Percentiles rank a stretch among this genome's conserved stretches.
Conservation (phyloP, 2,329 filamentous ascomycete genomes). For the Rhexocercosporidium sp. region DNA sequence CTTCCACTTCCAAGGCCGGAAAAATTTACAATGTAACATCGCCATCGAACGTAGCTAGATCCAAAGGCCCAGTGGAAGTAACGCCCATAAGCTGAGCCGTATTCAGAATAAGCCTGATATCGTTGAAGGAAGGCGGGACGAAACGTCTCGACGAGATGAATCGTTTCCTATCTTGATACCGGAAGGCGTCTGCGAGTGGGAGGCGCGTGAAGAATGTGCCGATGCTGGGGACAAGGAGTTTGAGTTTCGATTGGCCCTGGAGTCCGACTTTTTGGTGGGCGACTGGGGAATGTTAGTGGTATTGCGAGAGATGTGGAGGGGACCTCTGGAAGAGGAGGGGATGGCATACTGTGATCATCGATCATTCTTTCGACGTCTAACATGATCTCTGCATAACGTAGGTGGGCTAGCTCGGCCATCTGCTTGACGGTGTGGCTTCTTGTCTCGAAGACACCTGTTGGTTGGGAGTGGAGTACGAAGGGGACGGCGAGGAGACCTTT, state of each 20-base stretch:
- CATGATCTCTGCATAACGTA: conserved; percentile 94
- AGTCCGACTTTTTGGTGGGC: conserved; percentile 69
- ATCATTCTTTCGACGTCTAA: conserved; percentile 90
- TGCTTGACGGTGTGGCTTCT: conserved; percentile 66
- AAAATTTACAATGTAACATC: conserved; percentile 80
- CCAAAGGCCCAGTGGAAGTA: conserved; percentile 72
- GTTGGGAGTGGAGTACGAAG: conserved; percentile 95
- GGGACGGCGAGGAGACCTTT: conserved; percentile 93
- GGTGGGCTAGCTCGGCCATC: conserved; percentile 81
- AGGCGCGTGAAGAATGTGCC: conserved; percentile 94
- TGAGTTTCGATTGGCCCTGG: conserved; percentile 82
- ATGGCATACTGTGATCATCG: conserved; percentile 78
- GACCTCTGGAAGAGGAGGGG: conserved; percentile 14
- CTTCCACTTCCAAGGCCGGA: background rate
- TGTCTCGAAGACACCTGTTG: conserved; percentile 81
- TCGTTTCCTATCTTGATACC: conserved; percentile 83
- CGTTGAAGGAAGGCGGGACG: conserved; percentile 96
- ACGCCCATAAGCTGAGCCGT: conserved; percentile 93
- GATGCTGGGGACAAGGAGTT: conserved; percentile 86
- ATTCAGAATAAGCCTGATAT: conserved; percentile 90
- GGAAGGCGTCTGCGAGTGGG: conserved; percentile 87
- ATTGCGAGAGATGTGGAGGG: background rate
- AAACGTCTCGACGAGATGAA: conserved; percentile 91
- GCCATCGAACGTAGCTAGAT: conserved; percentile 94
- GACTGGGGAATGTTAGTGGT: conserved; percentile 54